Evolutionary conservation across 805 yeast genomes (phyloP), one percentile per base, ranked within the genome.

Genomic region (Barnettozyma wickerhamii): DNA sequence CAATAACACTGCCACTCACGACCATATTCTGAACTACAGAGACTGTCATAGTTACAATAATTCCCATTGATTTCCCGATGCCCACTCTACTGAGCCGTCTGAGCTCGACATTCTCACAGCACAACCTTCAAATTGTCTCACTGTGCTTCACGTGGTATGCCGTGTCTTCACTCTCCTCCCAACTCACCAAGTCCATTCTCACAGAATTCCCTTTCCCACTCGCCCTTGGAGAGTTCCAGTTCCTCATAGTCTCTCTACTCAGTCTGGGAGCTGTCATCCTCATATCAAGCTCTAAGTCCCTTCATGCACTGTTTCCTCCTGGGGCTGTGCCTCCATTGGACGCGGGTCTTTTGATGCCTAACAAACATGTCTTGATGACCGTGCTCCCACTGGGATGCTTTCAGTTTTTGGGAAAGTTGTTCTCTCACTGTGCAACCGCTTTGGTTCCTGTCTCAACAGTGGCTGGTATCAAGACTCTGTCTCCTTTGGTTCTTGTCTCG

Each of bases 381-480:
- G 75, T 78, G 7, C 54, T 80, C 19, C 89, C 89, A 0, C 64
- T 81, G 56, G 84, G 86, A 1, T 55, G 79, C 10, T 78, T 81
- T 53, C 88, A 81, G 51, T 79, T 80, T 49, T 60, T 72, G 14
- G 87, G 87, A 3, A 81, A 80, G 56, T 69, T 70, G 51, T 77
- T 78, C 53, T 74, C 79, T 4, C 71, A 81, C 30, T 71, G 74
- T 28, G 87, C 88, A 0, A 80, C 85, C 0, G 74, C 84, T 6
- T 52, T 77, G 31, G 79, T 81, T 6, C 79, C 86, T 0, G 72
- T 81, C 12, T 81, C 87, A 0, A 78, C 88, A 0, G 84, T 81
- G 1, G 79, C 86, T 1, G 79, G 84, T 42, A 70, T 82, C n/a
- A 74, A 81, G 60, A 80, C 87, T 1, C 58, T 82, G 19, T 74